phyloP scores from a whole-genome alignment of 2,329 filamentous ascomycete species.

The Aspergillus bombycis region DNA sequence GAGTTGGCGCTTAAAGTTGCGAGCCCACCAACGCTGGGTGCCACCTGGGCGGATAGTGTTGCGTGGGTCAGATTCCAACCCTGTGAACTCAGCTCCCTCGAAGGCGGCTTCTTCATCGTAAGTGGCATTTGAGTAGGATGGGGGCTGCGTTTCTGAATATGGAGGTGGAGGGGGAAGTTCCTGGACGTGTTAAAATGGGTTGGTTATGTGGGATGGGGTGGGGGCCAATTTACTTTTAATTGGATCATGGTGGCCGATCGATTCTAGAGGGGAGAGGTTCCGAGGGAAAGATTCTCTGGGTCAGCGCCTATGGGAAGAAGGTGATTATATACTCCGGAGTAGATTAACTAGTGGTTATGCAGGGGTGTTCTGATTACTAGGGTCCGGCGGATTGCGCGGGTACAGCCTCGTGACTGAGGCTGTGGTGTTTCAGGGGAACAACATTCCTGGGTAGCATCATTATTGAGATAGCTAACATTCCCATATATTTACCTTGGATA shows the following conservation, averaged over 20 bases:
- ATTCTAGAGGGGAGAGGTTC: background rate
- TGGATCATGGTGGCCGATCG: background rate
- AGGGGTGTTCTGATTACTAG: background rate
- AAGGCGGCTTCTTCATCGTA: background rate
- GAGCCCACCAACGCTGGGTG: background rate
- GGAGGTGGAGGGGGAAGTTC: background rate
- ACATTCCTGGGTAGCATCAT: background rate
- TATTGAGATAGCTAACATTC: too few relatives aligned
- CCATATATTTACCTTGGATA: too few relatives aligned
- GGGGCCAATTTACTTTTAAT: background rate
- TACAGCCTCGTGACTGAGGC: background rate
- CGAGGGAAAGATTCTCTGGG: background rate
- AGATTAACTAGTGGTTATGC: background rate
- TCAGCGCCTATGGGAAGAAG: background rate
- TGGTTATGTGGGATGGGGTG: background rate
- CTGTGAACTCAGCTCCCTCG: background rate
- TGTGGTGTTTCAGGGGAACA: background rate
- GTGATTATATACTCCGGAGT: background rate
- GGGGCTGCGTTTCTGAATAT: background rate
- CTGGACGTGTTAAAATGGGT: background rate
- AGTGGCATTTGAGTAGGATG: background rate
- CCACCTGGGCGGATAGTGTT: background rate
- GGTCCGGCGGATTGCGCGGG: too few relatives aligned
- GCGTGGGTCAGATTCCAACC: background rate
- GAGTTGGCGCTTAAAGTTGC: background rate